Base-by-base conservation (phyloP, 192 early-diverging fungal genomes). In the Entophlyctis luteolus region DNA sequence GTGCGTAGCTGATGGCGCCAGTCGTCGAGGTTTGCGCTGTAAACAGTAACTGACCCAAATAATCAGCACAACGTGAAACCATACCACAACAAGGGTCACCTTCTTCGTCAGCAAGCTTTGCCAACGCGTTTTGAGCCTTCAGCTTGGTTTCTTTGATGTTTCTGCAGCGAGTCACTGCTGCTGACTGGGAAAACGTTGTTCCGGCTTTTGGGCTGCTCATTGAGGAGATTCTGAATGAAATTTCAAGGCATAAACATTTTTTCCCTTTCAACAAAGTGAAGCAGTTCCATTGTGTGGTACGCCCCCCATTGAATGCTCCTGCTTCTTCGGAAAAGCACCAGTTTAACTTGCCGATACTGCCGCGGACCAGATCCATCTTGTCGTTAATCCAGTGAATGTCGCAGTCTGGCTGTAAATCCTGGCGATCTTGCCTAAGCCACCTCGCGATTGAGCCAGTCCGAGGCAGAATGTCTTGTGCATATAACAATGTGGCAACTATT, bases 41-140 rank as follows among this genome's bases (percentile, higher is more conserved):
- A 49, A 39, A 70, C 54, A 20, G 58, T 70, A 22, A 57, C 68
- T 70, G 47, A 6, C 8, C n/a, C 16, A 32, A n/a, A 50, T 14
- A 54, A 28, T 54, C n/a, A 27, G 2, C 14, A 27, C 22, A 25
- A 54, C 3, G 50, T 33, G 62, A 34, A 16, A 25, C 1, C 1
- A 54, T 25, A 28, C 8, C 18, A 54, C 20, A 42, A 52, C n/a
- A 36, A 38, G 23, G 27, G n/a, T 10, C 22, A 67, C 65, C 65
- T 46, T 67, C 65, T 36, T 67, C 65, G 65, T 67, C 65, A 6
- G 65, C 65, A 31, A 67, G 65, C 65, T 67, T 67, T 18, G 54
- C 65, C 28, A 67, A 35, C 18, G 33, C 48, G 25, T 49, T 35
- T 16, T 57, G 65, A 3, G 65, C 65, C 36, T 58, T 67, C 3